phyloP scores from a whole-genome alignment of 2,329 filamentous ascomycete species.

The Cercospora beticola region DNA sequence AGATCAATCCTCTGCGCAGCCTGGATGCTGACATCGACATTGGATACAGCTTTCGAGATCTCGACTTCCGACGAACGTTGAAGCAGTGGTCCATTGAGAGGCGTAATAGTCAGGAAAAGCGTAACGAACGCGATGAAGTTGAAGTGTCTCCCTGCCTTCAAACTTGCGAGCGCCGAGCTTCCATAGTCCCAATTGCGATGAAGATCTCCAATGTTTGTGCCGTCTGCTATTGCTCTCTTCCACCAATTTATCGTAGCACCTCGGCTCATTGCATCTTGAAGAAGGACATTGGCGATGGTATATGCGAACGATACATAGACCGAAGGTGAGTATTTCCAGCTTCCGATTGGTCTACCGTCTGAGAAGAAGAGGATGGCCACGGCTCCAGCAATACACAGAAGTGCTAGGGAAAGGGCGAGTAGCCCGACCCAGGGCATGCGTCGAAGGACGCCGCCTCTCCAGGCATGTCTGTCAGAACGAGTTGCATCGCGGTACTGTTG shows the following conservation, averaged over 20 bases:
- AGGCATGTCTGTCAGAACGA: neutral
- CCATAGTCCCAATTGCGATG: neutral
- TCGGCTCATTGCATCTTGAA: neutral
- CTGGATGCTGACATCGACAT: neutral
- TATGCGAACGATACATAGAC: neutral
- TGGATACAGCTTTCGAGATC: neutral
- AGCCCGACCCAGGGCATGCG: neutral
- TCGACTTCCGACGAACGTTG: neutral
- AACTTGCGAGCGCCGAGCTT: neutral
- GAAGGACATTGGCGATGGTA: neutral
- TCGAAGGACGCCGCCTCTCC: neutral
- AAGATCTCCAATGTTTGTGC: neutral
- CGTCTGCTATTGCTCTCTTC: neutral
- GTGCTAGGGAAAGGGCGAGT: neutral
- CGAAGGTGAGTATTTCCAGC: neutral
- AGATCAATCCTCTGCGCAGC: neutral
- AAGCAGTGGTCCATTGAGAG: neutral
- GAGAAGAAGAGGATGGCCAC: neutral
- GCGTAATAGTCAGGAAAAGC: neutral
- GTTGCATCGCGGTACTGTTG: neutral
- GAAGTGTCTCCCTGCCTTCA: neutral
- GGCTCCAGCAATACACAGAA: neutral
- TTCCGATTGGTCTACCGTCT: neutral
- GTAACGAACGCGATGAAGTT: neutral
- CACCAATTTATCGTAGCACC: neutral